Evolutionary conservation across 1,139 yeast genomes (phyloP).

Genomic region (Hemisphaericaspora lyxosophila): DNA sequence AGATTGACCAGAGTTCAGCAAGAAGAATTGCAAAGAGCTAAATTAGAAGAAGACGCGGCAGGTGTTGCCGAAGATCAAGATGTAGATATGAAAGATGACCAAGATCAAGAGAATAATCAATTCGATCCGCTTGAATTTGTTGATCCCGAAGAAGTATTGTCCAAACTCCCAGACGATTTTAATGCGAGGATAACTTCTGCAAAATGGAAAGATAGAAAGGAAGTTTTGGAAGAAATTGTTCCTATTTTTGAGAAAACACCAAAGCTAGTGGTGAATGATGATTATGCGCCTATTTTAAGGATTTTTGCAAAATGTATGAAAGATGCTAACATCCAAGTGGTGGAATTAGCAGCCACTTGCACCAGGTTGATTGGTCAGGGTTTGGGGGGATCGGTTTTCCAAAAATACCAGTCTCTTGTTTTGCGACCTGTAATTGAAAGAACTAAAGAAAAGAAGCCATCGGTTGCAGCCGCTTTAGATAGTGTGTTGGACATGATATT

Average conservation of each 20-base stretch:
- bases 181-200: conserved; percentile 54
- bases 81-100: conserved; percentile 42
- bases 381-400: conserved; percentile 54
- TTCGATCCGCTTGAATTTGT: conserved; percentile 40
- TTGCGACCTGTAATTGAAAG: conserved; percentile 73
- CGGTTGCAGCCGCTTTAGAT: conserved; percentile 69
- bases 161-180: conserved; percentile 66
- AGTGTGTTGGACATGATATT: conserved; percentile 68
- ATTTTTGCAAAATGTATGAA: conserved; percentile 71
- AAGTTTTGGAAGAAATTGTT: conserved; percentile 69
- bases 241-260: conserved; percentile 53
- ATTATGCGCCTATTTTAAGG: conserved; percentile 62
- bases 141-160: conserved; percentile 56
- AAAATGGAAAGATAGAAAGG: conserved; percentile 93
- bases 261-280: conserved; percentile 38
- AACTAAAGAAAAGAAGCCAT: conserved; percentile 82
- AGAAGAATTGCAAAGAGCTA: conserved; percentile 19
- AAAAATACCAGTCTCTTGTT: conserved; percentile 52
- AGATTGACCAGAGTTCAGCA: conserved; percentile 57
- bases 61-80: conserved; percentile 31
- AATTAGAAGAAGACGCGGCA: conserved; percentile 19
- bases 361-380: conserved; percentile 67
- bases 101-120: conserved; percentile 17
- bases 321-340: conserved; percentile 91
- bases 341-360: conserved; percentile 74